Conservation (phyloP, 176 grass and related monocot species). For the Cocos nucifera region DNA sequence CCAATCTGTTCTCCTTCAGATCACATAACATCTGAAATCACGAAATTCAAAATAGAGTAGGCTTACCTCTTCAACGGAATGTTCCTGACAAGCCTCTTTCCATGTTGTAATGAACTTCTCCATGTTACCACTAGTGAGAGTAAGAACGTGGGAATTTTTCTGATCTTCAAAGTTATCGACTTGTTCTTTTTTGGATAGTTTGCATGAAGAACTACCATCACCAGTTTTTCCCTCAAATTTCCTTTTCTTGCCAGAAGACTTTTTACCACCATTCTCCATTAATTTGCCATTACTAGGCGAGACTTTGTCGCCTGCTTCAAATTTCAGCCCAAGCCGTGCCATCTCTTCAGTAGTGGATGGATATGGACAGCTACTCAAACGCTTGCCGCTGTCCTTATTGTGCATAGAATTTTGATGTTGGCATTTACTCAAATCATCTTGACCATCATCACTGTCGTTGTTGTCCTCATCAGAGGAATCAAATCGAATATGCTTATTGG, state of each 20-base stretch:
- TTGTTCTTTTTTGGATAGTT: conserved; percentile 36
- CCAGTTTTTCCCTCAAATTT: conserved; percentile 34
- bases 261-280: conserved; percentile 17
- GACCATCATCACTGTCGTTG: conserved; percentile 20
- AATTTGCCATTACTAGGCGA: conserved; percentile 25
- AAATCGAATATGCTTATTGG: conserved; percentile 71
- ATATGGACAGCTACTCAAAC: conserved; percentile 68
- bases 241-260: conserved; percentile 36
- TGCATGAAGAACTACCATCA: conserved; percentile 28
- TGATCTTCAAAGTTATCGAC: conserved; percentile 16
- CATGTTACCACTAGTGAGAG: conserved; percentile 36
- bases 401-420: conserved; percentile 29
- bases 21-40: too few relatives aligned
- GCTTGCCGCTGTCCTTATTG: conserved; percentile 33
- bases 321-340: conserved; percentile 63
- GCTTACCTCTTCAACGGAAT: conserved; percentile 63
- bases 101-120: conserved; percentile 81
- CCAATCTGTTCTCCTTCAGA: too few relatives aligned
- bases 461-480: conserved; percentile 45
- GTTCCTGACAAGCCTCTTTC: conserved; percentile 74
- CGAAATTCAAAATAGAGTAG: conserved; percentile 1
- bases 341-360: conserved; percentile 86
- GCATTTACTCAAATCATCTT: conserved; percentile 17
- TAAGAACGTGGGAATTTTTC: conserved; percentile 22
- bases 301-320: conserved; percentile 39